Evolutionary conservation across 2,329 filamentous ascomycete genomes (phyloP).

Genomic region (Nothomitra cinnamomea): DNA sequence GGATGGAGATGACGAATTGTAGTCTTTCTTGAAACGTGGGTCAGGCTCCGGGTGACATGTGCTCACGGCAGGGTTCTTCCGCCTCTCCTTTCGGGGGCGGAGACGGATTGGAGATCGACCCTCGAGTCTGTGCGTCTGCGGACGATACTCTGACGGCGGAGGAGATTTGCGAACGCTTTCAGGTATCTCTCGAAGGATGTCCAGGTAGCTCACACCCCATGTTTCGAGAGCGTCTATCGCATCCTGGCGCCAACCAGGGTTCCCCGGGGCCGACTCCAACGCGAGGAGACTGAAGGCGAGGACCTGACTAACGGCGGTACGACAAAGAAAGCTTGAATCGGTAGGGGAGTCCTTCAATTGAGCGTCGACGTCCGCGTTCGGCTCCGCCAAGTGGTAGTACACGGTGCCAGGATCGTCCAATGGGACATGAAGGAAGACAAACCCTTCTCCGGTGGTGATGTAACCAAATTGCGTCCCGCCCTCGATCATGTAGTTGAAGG

Average conservation of each 20-base stretch:
- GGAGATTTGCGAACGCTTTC: not conserved
- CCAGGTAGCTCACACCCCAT: not conserved
- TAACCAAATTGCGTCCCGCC: conserved; percentile 27
- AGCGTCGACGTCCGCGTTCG: conserved; percentile 16
- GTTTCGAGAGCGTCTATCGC: not conserved
- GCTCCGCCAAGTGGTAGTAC: conserved; percentile 19
- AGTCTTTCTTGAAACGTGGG: too few species aligned
- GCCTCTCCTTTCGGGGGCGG: too few species aligned
- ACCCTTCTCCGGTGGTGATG: conserved; percentile 26
- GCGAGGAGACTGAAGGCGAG: conserved; percentile 18
- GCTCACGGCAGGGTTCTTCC: too few species aligned
- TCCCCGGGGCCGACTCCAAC: conserved; percentile 11
- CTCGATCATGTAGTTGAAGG: conserved; percentile 33
- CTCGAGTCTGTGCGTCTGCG: too few species aligned
- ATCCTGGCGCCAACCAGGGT: conserved; percentile 13
- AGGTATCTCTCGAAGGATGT: not conserved
- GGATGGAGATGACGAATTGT: too few species aligned
- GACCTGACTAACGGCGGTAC: conserved; percentile 18
- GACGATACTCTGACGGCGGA: not conserved
- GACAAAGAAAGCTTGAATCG: conserved; percentile 16
- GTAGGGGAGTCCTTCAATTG: conserved; percentile 11
- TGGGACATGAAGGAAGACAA: conserved; percentile 26
- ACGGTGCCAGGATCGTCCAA: conserved; percentile 16
- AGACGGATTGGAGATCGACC: too few species aligned
- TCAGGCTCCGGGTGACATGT: too few species aligned